Percentiles rank a stretch among this genome's conserved stretches.
Evolutionary conservation across 768 basidiomycete genomes (phyloP).

Genomic region (Kwoniella heveanensis): DNA sequence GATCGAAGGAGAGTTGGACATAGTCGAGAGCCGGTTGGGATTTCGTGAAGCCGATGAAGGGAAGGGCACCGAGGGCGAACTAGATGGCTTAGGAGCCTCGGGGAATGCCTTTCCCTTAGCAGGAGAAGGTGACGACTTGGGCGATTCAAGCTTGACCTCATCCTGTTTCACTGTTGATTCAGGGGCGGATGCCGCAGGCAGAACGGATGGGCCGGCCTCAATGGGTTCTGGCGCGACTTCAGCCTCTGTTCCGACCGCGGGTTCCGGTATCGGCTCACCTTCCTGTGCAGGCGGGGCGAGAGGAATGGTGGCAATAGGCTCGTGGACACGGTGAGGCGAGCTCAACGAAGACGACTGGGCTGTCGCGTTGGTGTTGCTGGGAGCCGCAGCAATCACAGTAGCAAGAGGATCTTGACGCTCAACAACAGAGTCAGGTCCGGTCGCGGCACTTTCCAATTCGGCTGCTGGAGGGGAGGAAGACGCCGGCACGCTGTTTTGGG

Average conservation of each 20-base stretch:
- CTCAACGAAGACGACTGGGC: neutral
- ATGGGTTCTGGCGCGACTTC: neutral
- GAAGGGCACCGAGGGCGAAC: slow-evolving; percentile 18
- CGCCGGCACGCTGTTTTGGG: neutral
- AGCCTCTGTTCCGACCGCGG: neutral
- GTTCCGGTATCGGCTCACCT: neutral
- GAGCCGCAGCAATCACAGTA: neutral
- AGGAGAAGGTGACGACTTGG: slow-evolving; percentile 1
- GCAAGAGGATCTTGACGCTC: slow-evolving; percentile 8
- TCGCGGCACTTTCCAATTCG: slow-evolving; percentile 4
- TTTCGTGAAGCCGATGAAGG: slow-evolving; percentile 14
- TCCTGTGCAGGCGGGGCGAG: neutral
- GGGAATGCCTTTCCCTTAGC: slow-evolving; percentile 6
- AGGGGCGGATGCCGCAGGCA: neutral
- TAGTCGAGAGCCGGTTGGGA: slow-evolving; percentile 18
- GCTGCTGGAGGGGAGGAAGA: neutral
- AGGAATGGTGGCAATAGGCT: neutral
- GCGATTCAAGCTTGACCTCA: neutral
- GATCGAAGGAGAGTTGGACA: slow-evolving; percentile 20
- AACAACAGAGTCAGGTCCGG: slow-evolving; percentile 5
- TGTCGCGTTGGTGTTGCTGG: neutral
- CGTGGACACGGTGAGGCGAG: neutral
- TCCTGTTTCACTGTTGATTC: neutral
- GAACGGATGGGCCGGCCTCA: neutral
- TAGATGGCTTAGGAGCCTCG: slow-evolving; percentile 7